phyloP scores from a whole-genome alignment of 2,329 filamentous ascomycete genomes.

The Colletotrichum lentis region DNA sequence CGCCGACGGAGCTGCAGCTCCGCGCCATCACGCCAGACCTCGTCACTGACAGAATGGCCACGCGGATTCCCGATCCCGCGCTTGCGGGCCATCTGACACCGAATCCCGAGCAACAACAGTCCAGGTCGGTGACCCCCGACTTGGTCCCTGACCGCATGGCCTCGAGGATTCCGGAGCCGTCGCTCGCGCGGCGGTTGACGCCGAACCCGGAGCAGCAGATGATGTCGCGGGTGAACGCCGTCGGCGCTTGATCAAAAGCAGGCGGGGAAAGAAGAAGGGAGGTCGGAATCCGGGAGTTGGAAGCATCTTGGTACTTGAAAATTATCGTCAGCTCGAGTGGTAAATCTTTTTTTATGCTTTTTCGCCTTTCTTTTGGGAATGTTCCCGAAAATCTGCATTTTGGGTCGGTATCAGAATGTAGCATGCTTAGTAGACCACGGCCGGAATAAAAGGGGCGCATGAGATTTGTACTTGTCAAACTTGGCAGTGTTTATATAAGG shows the following conservation, averaged over 20 bases:
- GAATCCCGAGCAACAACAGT: conserved; percentile 53
- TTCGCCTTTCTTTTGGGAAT: too few relatives aligned
- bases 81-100: conserved; percentile 57
- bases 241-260: conserved; percentile 40
- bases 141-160: conserved; percentile 60
- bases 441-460: conserved; percentile 12
- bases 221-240: conserved; percentile 42
- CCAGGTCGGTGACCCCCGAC: conserved; percentile 60
- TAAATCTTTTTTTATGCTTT: neutral
- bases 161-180: conserved; percentile 55
- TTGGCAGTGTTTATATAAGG: neutral
- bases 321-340: conserved; percentile 11
- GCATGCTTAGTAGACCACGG: conserved; percentile 20
- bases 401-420: conserved; percentile 15
- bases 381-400: neutral
- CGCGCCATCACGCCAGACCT: conserved; percentile 62
- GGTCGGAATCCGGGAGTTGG: neutral
- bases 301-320: neutral
- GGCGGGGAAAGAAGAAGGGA: too few relatives aligned
- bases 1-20: conserved; percentile 54
- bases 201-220: conserved; percentile 58
- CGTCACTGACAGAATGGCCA: conserved; percentile 58
- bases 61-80: conserved; percentile 55
- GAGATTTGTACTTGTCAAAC: neutral
- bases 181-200: conserved; percentile 54